These are phyloP conservation scores for Wickerhamomyces subpelliculosus DNA, from an alignment of 805 yeast species.

Conservation along the genomic window DNA sequence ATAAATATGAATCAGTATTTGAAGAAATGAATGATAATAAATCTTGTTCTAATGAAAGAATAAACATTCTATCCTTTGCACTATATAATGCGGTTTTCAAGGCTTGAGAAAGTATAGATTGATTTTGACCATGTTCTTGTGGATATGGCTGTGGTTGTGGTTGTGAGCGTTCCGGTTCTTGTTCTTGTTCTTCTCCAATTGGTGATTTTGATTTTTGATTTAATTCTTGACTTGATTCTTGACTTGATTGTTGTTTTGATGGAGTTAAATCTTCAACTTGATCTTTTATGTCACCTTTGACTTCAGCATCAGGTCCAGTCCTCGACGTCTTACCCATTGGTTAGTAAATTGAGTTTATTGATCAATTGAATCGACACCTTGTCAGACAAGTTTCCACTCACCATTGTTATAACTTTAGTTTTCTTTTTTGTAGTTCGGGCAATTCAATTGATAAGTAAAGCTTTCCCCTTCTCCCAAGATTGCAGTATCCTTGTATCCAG, in stretches of 20 bases:
- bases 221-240: background rate
- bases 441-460: too few species aligned
- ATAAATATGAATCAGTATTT: constrained; percentile 31
- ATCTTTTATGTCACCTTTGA: background rate
- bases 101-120: constrained; percentile 17
- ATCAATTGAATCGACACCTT: too few species aligned
- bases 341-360: background rate
- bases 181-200: background rate
- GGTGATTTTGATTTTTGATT: too few species aligned
- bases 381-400: too few species aligned
- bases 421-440: too few species aligned
- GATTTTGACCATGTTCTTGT: background rate
- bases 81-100: constrained; percentile 34
- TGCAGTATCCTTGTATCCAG: too few species aligned
- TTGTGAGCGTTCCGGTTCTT: background rate
- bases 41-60: constrained; percentile 41
- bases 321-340: too few species aligned
- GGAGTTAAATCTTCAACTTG: too few species aligned
- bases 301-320: background rate
- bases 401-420: too few species aligned
- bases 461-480: too few species aligned
- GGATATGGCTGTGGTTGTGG: background rate
- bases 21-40: constrained; percentile 38
- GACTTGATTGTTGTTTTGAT: too few species aligned
- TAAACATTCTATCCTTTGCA: constrained; percentile 41